A percentile compares a stretch with the other conserved stretches of the same genome.
Evolutionary conservation across 805 yeast species (phyloP).

Genomic region (Hanseniaspora lindneri): DNA sequence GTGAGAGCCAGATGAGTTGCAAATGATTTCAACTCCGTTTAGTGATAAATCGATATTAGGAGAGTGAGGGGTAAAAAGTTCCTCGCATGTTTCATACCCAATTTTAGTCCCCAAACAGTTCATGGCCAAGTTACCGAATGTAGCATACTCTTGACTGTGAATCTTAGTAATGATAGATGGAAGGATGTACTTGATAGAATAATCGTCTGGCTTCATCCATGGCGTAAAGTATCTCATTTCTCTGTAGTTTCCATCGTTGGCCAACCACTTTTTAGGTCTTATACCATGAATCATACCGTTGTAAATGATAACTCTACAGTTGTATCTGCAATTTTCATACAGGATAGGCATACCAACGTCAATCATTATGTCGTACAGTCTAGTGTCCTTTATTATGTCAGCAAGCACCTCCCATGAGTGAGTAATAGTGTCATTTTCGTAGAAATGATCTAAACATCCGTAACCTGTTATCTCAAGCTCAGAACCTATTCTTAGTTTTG

Average conservation of each 20-base stretch:
- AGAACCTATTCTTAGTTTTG: slow-evolving; percentile 87
- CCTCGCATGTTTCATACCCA: slow-evolving; percentile 99
- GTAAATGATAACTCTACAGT: slow-evolving; percentile 75
- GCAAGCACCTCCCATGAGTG: slow-evolving; percentile 94
- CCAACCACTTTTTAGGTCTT: slow-evolving; percentile 85
- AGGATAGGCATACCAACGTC: slow-evolving; percentile 93
- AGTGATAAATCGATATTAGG: slow-evolving; percentile 87
- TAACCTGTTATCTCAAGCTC: slow-evolving; percentile 92
- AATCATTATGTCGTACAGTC: slow-evolving; percentile 61
- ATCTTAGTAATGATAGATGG: slow-evolving; percentile 58
- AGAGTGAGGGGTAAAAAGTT: slow-evolving; percentile 87
- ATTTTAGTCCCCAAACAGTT: slow-evolving; percentile 74
- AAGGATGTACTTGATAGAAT: slow-evolving; percentile 47
- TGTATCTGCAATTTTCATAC: slow-evolving; percentile 79
- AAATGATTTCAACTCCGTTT: slow-evolving; percentile 94
- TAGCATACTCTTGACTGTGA: slow-evolving; percentile 56
- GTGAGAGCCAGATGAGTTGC: slow-evolving; percentile 95
- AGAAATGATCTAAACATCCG: slow-evolving; percentile 87
- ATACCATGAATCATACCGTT: slow-evolving; percentile 71
- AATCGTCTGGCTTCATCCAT: slow-evolving; percentile 56
- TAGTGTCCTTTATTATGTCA: slow-evolving; percentile 54
- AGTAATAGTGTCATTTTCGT: slow-evolving; percentile 74
- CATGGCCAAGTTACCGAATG: slow-evolving; percentile 84
- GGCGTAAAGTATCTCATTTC: slow-evolving; percentile 97
- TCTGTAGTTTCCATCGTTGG: slow-evolving; percentile 95